Percentiles rank a stretch among this genome's conserved stretches.
phyloP scores from a whole-genome alignment of 768 basidiomycete genomes.

The Clavaria fumosa region DNA sequence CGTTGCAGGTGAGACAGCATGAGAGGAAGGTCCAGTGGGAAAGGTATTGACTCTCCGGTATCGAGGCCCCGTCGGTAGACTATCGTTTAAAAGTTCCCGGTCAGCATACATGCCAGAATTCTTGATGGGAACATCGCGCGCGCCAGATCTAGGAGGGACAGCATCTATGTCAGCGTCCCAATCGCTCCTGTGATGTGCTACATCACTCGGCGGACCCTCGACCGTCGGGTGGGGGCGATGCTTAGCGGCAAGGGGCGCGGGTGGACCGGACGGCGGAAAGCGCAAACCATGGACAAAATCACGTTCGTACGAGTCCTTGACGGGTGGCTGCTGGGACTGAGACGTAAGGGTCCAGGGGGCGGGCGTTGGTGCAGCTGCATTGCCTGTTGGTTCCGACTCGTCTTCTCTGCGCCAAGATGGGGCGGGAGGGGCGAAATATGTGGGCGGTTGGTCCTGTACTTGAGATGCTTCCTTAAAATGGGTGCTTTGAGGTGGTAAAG shows the following conservation, averaged over 20 bases:
- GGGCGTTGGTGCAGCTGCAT: slow-evolving; percentile 1
- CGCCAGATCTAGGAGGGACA: slow-evolving; percentile 11
- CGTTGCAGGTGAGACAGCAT: too few relatives aligned
- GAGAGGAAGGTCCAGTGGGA: too few relatives aligned
- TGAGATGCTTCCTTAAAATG: slow-evolving; percentile 20
- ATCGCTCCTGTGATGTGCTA: slow-evolving; percentile 1
- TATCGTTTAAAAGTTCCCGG: too few relatives aligned
- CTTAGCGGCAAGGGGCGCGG: not conserved
- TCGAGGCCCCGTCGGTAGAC: too few relatives aligned
- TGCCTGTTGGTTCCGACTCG: slow-evolving; percentile 3
- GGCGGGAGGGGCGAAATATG: not conserved
- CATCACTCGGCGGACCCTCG: slow-evolving; percentile 1
- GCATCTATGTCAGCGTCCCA: slow-evolving; percentile 11
- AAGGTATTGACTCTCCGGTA: too few relatives aligned
- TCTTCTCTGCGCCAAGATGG: slow-evolving; percentile 1
- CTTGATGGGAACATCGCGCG: slow-evolving; percentile 7
- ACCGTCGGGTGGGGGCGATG: not conserved
- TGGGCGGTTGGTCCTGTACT: slow-evolving; percentile 5
- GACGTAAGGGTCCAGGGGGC: slow-evolving; percentile 10
- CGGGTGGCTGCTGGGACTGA: slow-evolving; percentile 5
- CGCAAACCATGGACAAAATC: slow-evolving; percentile 3
- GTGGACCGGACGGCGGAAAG: slow-evolving; percentile 5
- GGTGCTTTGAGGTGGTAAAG: slow-evolving; percentile 29
- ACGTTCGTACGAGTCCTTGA: slow-evolving; percentile 1
- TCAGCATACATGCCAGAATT: slow-evolving; percentile 20